Evolutionary conservation across 805 yeast genomes (phyloP).

Genomic region (Metschnikowia lochheadii): DNA sequence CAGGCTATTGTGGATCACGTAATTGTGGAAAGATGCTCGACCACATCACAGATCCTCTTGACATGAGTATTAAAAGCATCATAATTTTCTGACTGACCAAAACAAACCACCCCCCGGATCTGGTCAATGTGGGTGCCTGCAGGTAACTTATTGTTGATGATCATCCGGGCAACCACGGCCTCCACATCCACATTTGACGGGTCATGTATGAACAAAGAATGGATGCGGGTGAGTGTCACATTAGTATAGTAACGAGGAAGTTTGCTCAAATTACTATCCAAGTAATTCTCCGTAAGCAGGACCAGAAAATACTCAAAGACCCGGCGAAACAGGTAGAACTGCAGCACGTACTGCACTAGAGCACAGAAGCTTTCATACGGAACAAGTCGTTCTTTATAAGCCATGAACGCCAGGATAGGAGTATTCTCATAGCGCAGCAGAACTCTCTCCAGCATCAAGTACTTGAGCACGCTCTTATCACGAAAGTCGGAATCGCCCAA

Average conservation of each 20-base stretch:
- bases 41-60: constrained; percentile 25
- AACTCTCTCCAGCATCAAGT: constrained; percentile 11
- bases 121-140: constrained; percentile 33
- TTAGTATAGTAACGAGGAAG: constrained; percentile 29
- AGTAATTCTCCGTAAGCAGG: constrained; percentile 20
- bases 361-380: constrained; percentile 14
- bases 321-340: constrained; percentile 5
- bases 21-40: constrained; percentile 11
- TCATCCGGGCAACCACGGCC: constrained; percentile 31
- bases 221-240: constrained; percentile 21
- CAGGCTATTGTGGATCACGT: not conserved
- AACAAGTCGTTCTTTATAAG: constrained; percentile 13
- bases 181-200: constrained; percentile 20
- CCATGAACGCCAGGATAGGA: constrained; percentile 9
- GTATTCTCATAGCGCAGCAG: not conserved
- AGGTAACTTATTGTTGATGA: constrained; percentile 30
- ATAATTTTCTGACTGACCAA: constrained; percentile 18
- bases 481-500: constrained; percentile 34
- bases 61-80: constrained; percentile 22
- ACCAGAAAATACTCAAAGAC: constrained; percentile 2
- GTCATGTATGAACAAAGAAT: constrained; percentile 17
- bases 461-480: constrained; percentile 22
- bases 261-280: constrained; percentile 31
- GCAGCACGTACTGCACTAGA: constrained; percentile 10
- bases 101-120: constrained; percentile 21